A percentile compares a stretch with the other conserved stretches of the same genome.
phyloP scores from a whole-genome alignment of 225 moss, liverwort and hornwort species.

The Polytrichum formosum region DNA sequence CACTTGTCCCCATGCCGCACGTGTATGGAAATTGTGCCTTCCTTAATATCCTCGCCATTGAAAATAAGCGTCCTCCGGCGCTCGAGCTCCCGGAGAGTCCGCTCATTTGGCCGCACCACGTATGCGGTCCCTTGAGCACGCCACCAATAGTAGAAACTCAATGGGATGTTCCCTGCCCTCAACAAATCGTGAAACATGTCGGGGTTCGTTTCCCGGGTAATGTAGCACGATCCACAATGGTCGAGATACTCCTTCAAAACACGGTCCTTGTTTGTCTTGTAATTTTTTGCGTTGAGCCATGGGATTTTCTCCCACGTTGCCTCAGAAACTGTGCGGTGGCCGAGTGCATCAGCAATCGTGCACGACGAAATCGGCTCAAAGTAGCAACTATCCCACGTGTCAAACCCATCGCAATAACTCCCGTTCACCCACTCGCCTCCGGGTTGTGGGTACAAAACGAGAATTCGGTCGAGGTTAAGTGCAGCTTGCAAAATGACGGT shows the following conservation, averaged over 20 bases:
- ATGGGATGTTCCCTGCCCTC: conserved; percentile 11
- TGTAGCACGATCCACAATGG: conserved; percentile 14
- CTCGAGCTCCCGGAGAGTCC: conserved; percentile 22
- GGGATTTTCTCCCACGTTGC: conserved; percentile 8
- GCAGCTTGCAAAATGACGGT: conserved; percentile 32
- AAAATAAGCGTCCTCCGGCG: conserved; percentile 5
- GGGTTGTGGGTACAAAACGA: conserved; percentile 26
- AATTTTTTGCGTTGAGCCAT: conserved; percentile 11
- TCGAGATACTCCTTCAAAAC: conserved; percentile 13
- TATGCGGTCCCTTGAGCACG: conserved; percentile 45
- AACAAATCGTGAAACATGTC: conserved; percentile 42
- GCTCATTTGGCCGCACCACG: conserved; percentile 37
- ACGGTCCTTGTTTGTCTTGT: background rate
- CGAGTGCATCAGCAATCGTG: conserved; percentile 21
- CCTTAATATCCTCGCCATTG: conserved; percentile 3
- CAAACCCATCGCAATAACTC: conserved; percentile 10
- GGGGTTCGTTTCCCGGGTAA: conserved; percentile 24
- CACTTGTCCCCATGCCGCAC: conserved; percentile 34
- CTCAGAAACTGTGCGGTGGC: background rate
- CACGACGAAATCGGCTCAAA: conserved; percentile 35
- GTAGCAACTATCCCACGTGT: conserved; percentile 37
- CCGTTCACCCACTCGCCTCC: conserved; percentile 26
- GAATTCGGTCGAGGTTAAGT: conserved; percentile 27
- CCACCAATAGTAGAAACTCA: conserved; percentile 35
- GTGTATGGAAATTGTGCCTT: conserved; percentile 28